phyloP scores from a whole-genome alignment of 169 alveolate species.

The Miamiensis avidus region DNA sequence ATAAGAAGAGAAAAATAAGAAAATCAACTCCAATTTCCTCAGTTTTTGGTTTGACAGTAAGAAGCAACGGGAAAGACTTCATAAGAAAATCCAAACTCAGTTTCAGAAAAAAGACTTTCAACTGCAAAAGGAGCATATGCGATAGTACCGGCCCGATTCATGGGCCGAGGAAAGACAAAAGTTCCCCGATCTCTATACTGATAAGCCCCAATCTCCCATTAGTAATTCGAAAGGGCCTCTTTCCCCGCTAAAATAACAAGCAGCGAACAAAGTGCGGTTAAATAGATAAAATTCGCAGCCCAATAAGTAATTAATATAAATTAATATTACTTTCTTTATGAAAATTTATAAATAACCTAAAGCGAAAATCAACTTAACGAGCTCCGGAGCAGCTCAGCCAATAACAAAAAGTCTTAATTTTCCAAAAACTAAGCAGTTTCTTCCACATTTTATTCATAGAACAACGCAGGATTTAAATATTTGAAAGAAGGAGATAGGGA shows the following conservation, averaged over 20 bases:
- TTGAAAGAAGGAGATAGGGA: no score
- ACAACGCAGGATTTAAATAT: no score
- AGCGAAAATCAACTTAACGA: no score
- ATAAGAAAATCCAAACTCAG: background rate
- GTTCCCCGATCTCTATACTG: background rate
- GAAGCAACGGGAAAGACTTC: background rate
- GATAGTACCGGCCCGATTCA: background rate
- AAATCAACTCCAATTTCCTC: background rate
- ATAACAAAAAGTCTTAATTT: no score
- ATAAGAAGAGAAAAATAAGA: background rate
- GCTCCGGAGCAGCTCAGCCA: no score
- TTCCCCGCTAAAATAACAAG: background rate
- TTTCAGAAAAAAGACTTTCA: background rate
- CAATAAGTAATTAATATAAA: no score
- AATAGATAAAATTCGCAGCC: no score
- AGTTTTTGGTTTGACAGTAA: background rate
- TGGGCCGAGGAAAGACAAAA: background rate
- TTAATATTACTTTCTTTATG: no score
- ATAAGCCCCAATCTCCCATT: no score
- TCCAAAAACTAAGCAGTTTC: no score
- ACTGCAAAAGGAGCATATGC: background rate
- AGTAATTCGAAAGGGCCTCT: background rate
- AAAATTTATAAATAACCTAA: no score
- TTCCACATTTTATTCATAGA: no score
- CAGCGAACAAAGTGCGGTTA: background rate